Conservation (phyloP, 495 filamentous ascomycete genomes). For the Usnea hakonensis region DNA sequence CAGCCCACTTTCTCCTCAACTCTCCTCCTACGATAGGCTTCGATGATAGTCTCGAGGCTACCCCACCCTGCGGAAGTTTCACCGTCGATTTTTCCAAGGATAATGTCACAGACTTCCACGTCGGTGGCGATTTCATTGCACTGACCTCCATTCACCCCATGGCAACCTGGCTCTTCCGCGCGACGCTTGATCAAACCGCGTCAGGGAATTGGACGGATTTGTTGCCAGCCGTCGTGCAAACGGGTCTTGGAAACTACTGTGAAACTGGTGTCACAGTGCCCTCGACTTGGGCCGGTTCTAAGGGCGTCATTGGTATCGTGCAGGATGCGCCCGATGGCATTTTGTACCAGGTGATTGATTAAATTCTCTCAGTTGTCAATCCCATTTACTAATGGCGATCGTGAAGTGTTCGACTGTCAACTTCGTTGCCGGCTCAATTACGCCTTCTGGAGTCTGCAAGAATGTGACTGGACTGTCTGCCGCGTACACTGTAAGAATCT, state of each 20-base stretch:
- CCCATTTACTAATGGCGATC: background rate
- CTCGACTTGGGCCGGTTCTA: constrained; percentile 39
- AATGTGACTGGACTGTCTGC: constrained; percentile 37
- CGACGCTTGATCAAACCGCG: constrained; percentile 37
- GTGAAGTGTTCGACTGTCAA: constrained; percentile 43
- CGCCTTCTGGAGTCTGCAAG: constrained; percentile 28
- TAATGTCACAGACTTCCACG: constrained; percentile 40
- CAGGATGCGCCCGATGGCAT: constrained; percentile 39
- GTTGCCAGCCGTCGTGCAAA: constrained; percentile 39
- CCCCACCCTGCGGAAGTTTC: constrained; percentile 42
- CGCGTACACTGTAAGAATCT: constrained; percentile 21
- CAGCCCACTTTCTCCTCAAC: constrained; percentile 42
- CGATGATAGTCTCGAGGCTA: constrained; percentile 35
- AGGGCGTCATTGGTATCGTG: constrained; percentile 40
- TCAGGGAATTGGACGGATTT: constrained; percentile 43
- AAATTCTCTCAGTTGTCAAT: too few species aligned
- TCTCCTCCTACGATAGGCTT: constrained; percentile 41
- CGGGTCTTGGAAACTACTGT: constrained; percentile 40
- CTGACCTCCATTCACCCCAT: constrained; percentile 37
- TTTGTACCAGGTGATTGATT: constrained; percentile 40
- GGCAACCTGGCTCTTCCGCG: constrained; percentile 43
- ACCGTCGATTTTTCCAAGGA: constrained; percentile 29
- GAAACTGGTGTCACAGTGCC: constrained; percentile 34
- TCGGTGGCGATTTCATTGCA: constrained; percentile 40
- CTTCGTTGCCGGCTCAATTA: constrained; percentile 35